Evolutionary conservation across 331 rosid genomes (phyloP), one percentile per base, ranked within the genome.

Genomic region (Pyrus hybrid): DNA sequence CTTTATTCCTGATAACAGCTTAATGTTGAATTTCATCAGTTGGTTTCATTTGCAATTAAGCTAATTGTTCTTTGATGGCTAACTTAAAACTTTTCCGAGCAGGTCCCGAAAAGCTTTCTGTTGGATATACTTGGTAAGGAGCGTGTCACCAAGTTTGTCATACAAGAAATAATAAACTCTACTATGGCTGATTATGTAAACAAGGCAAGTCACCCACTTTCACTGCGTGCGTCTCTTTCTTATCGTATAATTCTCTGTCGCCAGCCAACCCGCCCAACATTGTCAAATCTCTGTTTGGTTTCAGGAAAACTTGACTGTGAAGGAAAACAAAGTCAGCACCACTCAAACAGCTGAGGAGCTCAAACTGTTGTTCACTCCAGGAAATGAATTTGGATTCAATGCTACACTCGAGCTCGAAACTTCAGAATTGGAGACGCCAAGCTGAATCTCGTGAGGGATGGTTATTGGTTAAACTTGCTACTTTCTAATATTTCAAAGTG

Each of bases 41-140:
- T 72, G 62, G 13, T 41, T 41, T 41, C 45, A 41, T 3, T 41
- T 41, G 13, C 45, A 41, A 41, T 41, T 10, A 41, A 41, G 45
- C 45, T 41, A 41, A 41, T 32, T 63, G 67, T 61, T 62, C 37
- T 21, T 56, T 56, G 53, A 26, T 72, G 67, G 65, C 67, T 58
- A 33, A 57, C 67, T 4, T 25, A 4, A 41, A 58, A 72, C 20
- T 58, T 57, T 6, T 12, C 53, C 41, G 14, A 41, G 45, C 57
- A 93, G 98, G 91, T 93, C 35, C 97, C 98, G 5, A 86, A 81
- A 67, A 76, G 82, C 86, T 93, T 87, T 85, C 92, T 93, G 63
- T 41, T 89, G 77, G 87, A 88, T 65, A 80, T 86, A 64, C 86
- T 89, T 63, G 98, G 98, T 60, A 83, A 91, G 77, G 91, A 93